These are phyloP conservation scores for Rhynchospora pubera DNA, from an alignment of 176 grass and related monocot species.

Conservation along the genomic window DNA sequence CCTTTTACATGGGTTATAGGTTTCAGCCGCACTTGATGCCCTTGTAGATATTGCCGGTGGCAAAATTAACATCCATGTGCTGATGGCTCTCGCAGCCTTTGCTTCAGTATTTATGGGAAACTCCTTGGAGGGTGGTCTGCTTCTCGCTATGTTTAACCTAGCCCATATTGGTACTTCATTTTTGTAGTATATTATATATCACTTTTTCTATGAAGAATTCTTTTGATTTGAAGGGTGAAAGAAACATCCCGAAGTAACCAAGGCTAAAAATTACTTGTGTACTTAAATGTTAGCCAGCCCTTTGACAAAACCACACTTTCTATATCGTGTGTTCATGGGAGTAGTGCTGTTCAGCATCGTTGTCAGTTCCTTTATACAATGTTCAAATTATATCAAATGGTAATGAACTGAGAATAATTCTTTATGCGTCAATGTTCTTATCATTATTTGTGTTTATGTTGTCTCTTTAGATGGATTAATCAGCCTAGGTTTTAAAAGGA, in stretches of 20 bases:
- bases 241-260: background rate
- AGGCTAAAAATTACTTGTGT: background rate
- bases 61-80: conserved; percentile 95
- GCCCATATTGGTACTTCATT: conserved; percentile 81
- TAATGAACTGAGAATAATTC: background rate
- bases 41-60: conserved; percentile 79
- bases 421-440: background rate
- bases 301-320: background rate
- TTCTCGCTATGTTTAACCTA: conserved; percentile 98
- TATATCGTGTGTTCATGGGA: background rate
- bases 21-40: conserved; percentile 90
- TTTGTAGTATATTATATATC: background rate
- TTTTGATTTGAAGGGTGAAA: background rate
- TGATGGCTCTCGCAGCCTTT: conserved; percentile 98
- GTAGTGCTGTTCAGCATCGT: background rate
- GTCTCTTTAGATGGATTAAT: background rate
- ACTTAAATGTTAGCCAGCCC: background rate
- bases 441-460: background rate
- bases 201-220: conserved; percentile 5
- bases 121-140: conserved; percentile 87
- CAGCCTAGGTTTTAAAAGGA: background rate
- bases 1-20: conserved; percentile 31
- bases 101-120: conserved; percentile 98
- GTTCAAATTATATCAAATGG: background rate
- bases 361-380: background rate